These are phyloP conservation scores for Diplodia seriata DNA, from an alignment of 2,329 filamentous ascomycete genomes.

Conservation along the genomic window DNA sequence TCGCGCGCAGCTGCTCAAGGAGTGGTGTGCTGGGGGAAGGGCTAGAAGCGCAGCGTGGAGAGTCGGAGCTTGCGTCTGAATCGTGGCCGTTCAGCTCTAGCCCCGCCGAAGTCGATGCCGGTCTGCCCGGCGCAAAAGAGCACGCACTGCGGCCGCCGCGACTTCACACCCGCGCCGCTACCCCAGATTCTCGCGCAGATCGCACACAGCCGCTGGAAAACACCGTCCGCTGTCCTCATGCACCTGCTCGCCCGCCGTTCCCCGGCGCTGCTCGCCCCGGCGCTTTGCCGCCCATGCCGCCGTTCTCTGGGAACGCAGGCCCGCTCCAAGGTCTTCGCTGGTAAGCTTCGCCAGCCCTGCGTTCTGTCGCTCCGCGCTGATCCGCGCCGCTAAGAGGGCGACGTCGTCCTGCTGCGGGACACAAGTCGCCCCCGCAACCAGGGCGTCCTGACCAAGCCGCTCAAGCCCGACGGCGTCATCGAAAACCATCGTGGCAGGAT, in stretches of 20 bases:
- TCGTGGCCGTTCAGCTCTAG: slow-evolving; percentile 26
- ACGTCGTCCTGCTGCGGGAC: slow-evolving; percentile 52
- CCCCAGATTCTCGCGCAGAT: slow-evolving; percentile 31
- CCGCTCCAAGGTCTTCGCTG: slow-evolving; percentile 30
- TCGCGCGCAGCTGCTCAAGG: slow-evolving; percentile 21
- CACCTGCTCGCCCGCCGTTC: slow-evolving; percentile 13
- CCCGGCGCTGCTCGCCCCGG: slow-evolving; percentile 2
- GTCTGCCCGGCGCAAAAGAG: neutral
- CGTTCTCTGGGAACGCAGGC: slow-evolving; percentile 20
- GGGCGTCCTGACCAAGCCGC: slow-evolving; percentile 48
- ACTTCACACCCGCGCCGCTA: slow-evolving; percentile 17
- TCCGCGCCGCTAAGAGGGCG: slow-evolving; percentile 43
- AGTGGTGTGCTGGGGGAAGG: slow-evolving; percentile 17
- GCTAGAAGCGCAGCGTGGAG: slow-evolving; percentile 26
- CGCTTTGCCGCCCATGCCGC: slow-evolving; percentile 29
- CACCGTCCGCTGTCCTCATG: neutral
- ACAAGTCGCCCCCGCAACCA: slow-evolving; percentile 43
- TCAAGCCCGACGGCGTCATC: slow-evolving; percentile 45
- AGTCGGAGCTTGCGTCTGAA: slow-evolving; percentile 27
- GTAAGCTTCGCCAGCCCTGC: slow-evolving; percentile 22
- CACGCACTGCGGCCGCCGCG: neutral
- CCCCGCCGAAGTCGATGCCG: slow-evolving; percentile 14
- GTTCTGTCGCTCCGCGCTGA: slow-evolving; percentile 34
- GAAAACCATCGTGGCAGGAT: slow-evolving; percentile 58
- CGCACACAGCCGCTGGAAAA: slow-evolving; percentile 13